A percentile compares a stretch with the other conserved stretches of the same genome.
Conservation (phyloP, 495 filamentous ascomycete genomes). For the Daldinia caldariorum region DNA sequence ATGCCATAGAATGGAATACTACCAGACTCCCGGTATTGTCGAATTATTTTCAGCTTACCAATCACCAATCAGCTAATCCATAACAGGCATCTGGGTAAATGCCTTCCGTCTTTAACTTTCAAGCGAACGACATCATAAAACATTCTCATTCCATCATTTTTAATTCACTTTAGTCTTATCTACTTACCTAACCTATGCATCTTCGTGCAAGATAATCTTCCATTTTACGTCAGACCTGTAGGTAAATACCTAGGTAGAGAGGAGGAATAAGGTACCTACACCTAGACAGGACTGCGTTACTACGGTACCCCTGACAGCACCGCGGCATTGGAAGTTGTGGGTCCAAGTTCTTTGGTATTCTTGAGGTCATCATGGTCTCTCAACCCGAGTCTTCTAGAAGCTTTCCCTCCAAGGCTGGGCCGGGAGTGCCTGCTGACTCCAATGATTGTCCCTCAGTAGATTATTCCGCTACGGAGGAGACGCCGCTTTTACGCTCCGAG, state of each 20-base stretch:
- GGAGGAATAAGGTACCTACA: no score
- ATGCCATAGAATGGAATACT: not conserved
- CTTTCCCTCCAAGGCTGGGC: constrained; percentile 2
- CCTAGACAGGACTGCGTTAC: not conserved
- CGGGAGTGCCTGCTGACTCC: constrained; percentile 7
- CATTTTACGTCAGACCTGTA: not conserved
- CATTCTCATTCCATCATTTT: not conserved
- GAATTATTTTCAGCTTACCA: constrained; percentile 35
- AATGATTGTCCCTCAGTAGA: constrained; percentile 20
- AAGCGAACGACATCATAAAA: not conserved
- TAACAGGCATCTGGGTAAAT: constrained; percentile 26
- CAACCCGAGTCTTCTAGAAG: constrained; percentile 19
- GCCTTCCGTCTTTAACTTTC: constrained; percentile 6
- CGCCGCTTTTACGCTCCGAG: constrained; percentile 53
- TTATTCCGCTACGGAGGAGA: constrained; percentile 48
- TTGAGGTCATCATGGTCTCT: constrained; percentile 16
- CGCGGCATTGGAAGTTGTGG: not conserved
- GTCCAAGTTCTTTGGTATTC: constrained; percentile 3
- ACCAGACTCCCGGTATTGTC: not conserved
- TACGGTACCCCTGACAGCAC: not conserved
- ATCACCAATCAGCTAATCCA: constrained; percentile 39
- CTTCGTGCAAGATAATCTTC: not conserved
- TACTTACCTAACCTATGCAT: not conserved
- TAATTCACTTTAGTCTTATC: not conserved
- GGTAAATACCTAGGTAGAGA: not conserved